Conservation (phyloP, 768 basidiomycete genomes). For the Pleurotus platypus region DNA sequence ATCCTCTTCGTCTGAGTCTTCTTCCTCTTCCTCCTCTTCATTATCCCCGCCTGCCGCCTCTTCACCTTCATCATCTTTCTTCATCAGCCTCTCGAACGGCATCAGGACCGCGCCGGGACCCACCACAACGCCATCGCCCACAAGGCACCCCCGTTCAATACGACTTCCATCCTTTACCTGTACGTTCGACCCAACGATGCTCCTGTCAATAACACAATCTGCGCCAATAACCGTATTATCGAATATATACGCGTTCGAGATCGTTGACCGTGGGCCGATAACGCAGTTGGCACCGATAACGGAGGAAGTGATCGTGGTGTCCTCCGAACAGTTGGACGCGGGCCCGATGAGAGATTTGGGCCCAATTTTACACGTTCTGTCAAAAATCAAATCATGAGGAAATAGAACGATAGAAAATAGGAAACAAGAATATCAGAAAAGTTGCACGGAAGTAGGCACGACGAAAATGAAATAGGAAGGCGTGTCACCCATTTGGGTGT, state of each 20-base stretch:
- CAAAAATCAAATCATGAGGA: background rate
- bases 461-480: too few species aligned
- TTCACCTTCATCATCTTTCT: slow-evolving; percentile 36
- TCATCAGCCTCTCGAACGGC: slow-evolving; percentile 75
- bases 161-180: slow-evolving; percentile 60
- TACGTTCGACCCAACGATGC: slow-evolving; percentile 82
- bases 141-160: slow-evolving; percentile 73
- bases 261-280: slow-evolving; percentile 66
- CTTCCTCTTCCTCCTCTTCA: slow-evolving; percentile 31
- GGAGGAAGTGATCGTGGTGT: slow-evolving; percentile 63
- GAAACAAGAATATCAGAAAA: background rate
- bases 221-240: slow-evolving; percentile 72
- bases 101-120: slow-evolving; percentile 67
- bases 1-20: slow-evolving; percentile 65
- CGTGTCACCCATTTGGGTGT: too few species aligned
- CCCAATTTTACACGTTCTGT: slow-evolving; percentile 78
- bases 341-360: slow-evolving; percentile 86
- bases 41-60: slow-evolving; percentile 31
- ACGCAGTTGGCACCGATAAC: slow-evolving; percentile 75
- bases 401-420: background rate
- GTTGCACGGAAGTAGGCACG: too few species aligned
- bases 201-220: slow-evolving; percentile 66
- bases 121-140: slow-evolving; percentile 78
- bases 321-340: slow-evolving; percentile 60
- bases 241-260: slow-evolving; percentile 81